These are phyloP conservation scores for Pyracantha coccinea DNA, from an alignment of 331 rosid species.

Conservation along the genomic window DNA sequence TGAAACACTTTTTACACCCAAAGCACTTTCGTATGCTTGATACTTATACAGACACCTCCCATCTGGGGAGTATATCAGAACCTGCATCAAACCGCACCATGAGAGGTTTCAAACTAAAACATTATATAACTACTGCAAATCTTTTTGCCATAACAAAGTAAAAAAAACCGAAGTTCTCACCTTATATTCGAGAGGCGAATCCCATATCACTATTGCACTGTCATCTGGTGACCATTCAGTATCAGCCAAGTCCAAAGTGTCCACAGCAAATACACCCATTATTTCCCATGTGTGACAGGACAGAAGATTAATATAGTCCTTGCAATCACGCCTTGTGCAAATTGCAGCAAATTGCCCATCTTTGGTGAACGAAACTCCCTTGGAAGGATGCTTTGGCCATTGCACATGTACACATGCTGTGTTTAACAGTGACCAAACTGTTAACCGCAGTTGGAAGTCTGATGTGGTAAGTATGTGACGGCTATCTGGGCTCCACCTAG, in stretches of 20 bases:
- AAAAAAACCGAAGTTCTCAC: slow-evolving; percentile 24
- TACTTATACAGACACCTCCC: slow-evolving; percentile 91
- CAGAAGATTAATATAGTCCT: slow-evolving; percentile 75
- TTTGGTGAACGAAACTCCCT: slow-evolving; percentile 83
- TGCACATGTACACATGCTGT: slow-evolving; percentile 95
- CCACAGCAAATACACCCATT: slow-evolving; percentile 89
- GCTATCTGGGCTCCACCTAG: slow-evolving; percentile 99
- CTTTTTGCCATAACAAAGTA: neutral
- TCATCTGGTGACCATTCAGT: slow-evolving; percentile 96
- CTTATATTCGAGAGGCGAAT: slow-evolving; percentile 93
- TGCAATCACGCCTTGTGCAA: slow-evolving; percentile 94
- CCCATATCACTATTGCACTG: slow-evolving; percentile 92
- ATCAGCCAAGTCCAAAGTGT: slow-evolving; percentile 89
- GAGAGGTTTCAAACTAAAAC: slow-evolving; percentile 4
- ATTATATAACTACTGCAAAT: neutral
- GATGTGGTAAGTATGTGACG: slow-evolving; percentile 96
- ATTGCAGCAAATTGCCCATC: slow-evolving; percentile 95
- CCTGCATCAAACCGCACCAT: slow-evolving; percentile 43
- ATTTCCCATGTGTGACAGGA: slow-evolving; percentile 96
- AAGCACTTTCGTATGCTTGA: slow-evolving; percentile 95
- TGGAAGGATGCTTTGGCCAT: slow-evolving; percentile 90
- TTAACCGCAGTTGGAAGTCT: slow-evolving; percentile 86
- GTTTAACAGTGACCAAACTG: slow-evolving; percentile 90
- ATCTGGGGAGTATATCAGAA: slow-evolving; percentile 90
- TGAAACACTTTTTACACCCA: slow-evolving; percentile 87